Conservation (phyloP, 352 stramenopile species). For the Hyaloperonospora brassicae region DNA sequence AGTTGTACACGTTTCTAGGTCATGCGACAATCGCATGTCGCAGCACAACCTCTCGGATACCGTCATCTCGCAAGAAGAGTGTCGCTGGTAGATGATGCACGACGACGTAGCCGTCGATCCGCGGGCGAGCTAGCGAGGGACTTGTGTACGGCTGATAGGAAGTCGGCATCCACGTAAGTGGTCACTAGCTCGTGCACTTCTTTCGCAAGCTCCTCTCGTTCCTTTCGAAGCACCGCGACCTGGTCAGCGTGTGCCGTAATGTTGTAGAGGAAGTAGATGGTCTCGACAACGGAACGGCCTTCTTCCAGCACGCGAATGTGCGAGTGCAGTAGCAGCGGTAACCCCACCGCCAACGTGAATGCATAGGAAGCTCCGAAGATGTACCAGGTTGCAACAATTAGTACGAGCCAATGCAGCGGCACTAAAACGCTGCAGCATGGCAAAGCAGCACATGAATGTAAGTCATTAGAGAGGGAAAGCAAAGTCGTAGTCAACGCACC, state of each 20-base stretch:
- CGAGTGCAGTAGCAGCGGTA: conserved; percentile 66
- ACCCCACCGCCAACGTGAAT: conserved; percentile 41
- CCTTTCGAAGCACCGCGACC: conserved; percentile 43
- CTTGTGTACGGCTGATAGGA: conserved; percentile 51
- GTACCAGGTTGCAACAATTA: conserved; percentile 51
- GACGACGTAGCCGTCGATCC: conserved; percentile 30
- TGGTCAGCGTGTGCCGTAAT: conserved; percentile 56
- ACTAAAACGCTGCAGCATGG: conserved; percentile 41
- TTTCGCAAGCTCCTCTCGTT: conserved; percentile 40
- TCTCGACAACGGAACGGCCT: conserved; percentile 66
- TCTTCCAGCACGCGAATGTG: conserved; percentile 75
- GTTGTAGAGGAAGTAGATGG: conserved; percentile 68
- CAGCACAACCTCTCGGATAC: not conserved
- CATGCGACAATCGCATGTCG: not conserved
- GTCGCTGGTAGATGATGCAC: conserved; percentile 10
- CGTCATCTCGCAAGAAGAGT: conserved; percentile 6
- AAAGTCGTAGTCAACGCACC: conserved; percentile 25
- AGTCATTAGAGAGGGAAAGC: not conserved
- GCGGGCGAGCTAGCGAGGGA: conserved; percentile 35
- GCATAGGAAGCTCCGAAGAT: conserved; percentile 50
- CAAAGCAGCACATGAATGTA: conserved; percentile 8
- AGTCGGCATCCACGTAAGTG: conserved; percentile 41
- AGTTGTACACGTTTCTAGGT: not conserved
- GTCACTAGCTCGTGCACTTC: conserved; percentile 57
- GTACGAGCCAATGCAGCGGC: conserved; percentile 54